Evolutionary conservation across 2,329 filamentous ascomycete genomes (phyloP), one percentile per base, ranked within the genome.

Genomic region (Venturia aucupariae): DNA sequence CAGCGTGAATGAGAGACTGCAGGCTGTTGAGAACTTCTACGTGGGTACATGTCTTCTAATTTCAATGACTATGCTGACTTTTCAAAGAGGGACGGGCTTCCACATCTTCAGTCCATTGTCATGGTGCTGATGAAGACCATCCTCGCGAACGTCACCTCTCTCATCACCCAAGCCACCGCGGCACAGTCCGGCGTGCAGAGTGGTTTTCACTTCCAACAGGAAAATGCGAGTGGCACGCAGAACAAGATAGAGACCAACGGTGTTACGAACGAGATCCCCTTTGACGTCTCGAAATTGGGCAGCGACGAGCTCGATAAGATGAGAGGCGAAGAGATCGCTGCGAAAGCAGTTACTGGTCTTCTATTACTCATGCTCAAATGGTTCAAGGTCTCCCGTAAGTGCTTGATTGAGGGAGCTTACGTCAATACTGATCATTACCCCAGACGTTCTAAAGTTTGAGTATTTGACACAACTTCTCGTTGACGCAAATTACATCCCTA

Each of bases 361-460:
- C 78, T 99, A 35, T 79, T 99, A 35, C 79, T 96, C n/a, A 77
- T 97, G 55, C 74, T 97, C 66, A 99, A 97, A 76, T 99, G 94
- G 94, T 88, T 97, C 70, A 95, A 96, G 74, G 80, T 96, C 63
- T 97, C 92, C 65, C 94, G 91, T 95, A 80, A 80, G 90, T 80
- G 41, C 35, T 57, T 4, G 35, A 30, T 17, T 8, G 19, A 42
- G 44, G 3, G 35, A 39, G 24, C 15, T 8, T 42, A 35, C 42
- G 17, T 13, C 6, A 22, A 5, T 30, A 59, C 69, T 74, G 64
- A 68, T 66, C 65, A 70, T 59, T 4, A 55, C 4, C 5, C 48
- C 60, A 95, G 91, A 99, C 73, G 84, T 97, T 35, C 80, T 99
- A 68, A 96, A 97, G 73, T 97, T 94, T 69, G 94, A 99, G 76